Base-by-base conservation (phyloP, 177 flowering plant species). In the Tripterygium wilfordii region DNA sequence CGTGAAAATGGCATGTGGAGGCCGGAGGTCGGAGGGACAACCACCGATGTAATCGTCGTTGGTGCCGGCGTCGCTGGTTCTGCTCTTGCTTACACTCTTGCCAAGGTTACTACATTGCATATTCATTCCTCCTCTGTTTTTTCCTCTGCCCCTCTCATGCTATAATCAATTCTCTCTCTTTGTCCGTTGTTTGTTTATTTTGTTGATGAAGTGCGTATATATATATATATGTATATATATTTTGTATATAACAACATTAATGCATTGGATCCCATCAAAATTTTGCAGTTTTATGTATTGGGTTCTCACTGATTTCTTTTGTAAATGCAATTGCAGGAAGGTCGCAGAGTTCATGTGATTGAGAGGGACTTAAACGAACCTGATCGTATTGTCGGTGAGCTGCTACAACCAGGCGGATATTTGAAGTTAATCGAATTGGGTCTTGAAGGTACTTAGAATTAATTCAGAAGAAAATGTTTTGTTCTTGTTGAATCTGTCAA, bases 401-500 rank as follows among this genome's bases (percentile, higher is more conserved):
- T 36, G 8, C n/a, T 49, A 49, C 53, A 49, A 25, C 53, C 43
- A 3, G 53, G 53, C 1, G 53, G 53, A 14, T 49, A 49, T 33
- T 25, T 49, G 32, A 49, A 36, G 22, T 18, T 36, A 19, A 36
- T 49, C 15, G 53, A 49, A 36, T 49, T 49, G 29, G 53, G 42
- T 17, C 42, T 49, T 36, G 31, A 49, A 17, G 44, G 33, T 38
- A 29, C 7, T 30, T 12, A 6, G 33, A 30, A 7, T 12, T 7
- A 30, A 30, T 30, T 30, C 12, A 30, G 12, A 6, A 12, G 8
- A 30, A 30, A 30, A 30, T 30, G n/a, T n/a, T n/a, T n/a, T n/a
- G n/a, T n/a, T n/a, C n/a, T n/a, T n/a, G n/a, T n/a, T n/a, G n/a
- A n/a, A n/a, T n/a, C n/a, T n/a, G n/a, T n/a, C n/a, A n/a, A n/a